Base-by-base conservation (phyloP, 495 filamentous ascomycete species). In the Aspergillus homomorphus region DNA sequence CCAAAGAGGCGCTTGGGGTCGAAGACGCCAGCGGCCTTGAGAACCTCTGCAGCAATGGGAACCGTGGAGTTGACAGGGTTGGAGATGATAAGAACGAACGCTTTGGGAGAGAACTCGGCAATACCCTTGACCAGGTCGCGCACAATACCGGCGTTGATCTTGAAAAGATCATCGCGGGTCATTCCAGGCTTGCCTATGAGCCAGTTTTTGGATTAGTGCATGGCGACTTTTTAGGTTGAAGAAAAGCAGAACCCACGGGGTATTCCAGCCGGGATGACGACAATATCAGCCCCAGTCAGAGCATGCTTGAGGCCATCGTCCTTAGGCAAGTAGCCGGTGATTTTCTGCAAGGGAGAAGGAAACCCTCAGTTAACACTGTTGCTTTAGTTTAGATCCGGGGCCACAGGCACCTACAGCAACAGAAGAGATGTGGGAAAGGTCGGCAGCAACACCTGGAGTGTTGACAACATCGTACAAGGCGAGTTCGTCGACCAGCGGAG, bases 1-100 rank as follows among this genome's bases (percentile, higher is more conserved):
- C 94, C 94, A 68, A 98, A 98, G 51, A 98, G 87, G 68, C 87
- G 90, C 82, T 90, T 85, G 62, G 94, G 79, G 79, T 98, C 86
- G 80, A 97, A 98, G 65, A 96, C 91, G 59, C 87, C 87, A 73
- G 92, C 90, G 59, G 81, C 81, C 84, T 96, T 98, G 72, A 98
- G 86, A 54, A 96, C 85, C 80, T 98, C 94, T 53, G 94, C 94
- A 45, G 95, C 90, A 72, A 98, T 96, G 51, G 95, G 94, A 57
- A 98, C 95, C 38, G 95, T 98, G 21, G 90, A 95, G 88, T 98
- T 98, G 75, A 98, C 94, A 33, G 94, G 94, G 83, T 98, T 98
- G 61, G 94, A 98, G 76, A 98, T 98, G 80, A 98, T 85, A 50
- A 98, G 84, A 70, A 92, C 84, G 76, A 87, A 97, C 41, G 94